A percentile compares a stretch with the other conserved stretches of the same genome.
Conservation (phyloP, 108 stramenopile species). For the Aurantiochytrium sp. region DNA sequence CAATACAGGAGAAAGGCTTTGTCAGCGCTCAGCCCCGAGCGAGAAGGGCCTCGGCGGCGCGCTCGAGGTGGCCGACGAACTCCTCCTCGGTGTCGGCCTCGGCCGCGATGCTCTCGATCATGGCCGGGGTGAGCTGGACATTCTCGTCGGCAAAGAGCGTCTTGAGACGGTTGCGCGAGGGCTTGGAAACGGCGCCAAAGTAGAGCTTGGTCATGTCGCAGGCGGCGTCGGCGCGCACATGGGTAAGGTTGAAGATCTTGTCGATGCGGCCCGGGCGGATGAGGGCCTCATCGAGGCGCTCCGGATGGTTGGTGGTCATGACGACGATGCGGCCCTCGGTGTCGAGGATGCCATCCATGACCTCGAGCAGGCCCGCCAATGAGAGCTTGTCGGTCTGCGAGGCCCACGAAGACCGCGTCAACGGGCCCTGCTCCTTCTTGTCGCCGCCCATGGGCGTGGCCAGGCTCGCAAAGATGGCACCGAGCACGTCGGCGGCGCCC, state of each 20-base stretch:
- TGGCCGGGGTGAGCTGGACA: background rate
- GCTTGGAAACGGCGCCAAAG: conserved; percentile 40
- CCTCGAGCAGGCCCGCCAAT: conserved; percentile 66
- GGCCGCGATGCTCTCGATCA: background rate
- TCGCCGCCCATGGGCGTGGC: conserved; percentile 5
- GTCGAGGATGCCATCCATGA: conserved; percentile 75
- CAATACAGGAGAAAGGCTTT: no score
- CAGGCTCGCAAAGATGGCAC: conserved; percentile 35
- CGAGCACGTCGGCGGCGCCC: background rate
- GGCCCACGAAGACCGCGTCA: background rate
- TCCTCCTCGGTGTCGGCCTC: conserved; percentile 15
- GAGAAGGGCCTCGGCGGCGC: background rate
- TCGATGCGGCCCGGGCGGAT: conserved; percentile 75
- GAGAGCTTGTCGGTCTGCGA: conserved; percentile 50
- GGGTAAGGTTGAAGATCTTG: conserved; percentile 62
- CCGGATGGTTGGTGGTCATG: conserved; percentile 75
- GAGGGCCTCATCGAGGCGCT: conserved; percentile 70
- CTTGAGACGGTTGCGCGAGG: background rate
- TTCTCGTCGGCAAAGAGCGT: background rate
- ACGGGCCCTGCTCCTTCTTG: background rate
- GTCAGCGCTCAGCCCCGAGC: no score
- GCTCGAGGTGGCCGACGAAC: background rate
- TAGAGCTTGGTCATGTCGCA: conserved; percentile 64
- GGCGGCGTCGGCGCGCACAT: conserved; percentile 50
- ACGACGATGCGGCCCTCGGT: conserved; percentile 70